Percentiles rank a stretch among this genome's conserved stretches.
Evolutionary conservation across 768 basidiomycete species (phyloP).

Genomic region (Myochromella boudieri): DNA sequence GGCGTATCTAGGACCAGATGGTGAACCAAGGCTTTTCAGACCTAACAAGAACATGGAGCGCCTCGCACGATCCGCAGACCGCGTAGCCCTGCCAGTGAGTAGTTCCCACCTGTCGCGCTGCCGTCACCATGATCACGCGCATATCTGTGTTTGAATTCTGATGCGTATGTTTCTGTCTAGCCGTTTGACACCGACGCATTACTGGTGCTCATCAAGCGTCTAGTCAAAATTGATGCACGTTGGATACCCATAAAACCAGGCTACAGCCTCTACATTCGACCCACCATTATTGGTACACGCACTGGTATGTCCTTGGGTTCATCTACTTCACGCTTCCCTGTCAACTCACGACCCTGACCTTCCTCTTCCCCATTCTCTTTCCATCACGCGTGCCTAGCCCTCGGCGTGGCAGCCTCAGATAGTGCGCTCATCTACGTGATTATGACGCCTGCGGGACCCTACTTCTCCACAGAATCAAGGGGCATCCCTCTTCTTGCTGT

Average conservation of each 20-base stretch:
- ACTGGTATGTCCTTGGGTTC: constrained; percentile 24
- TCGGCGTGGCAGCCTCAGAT: constrained; percentile 70
- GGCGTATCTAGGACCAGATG: constrained; percentile 74
- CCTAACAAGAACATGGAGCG: constrained; percentile 86
- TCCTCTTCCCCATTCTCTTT: constrained; percentile 1
- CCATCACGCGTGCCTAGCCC: too few species aligned
- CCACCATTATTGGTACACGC: constrained; percentile 66
- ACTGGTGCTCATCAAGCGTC: constrained; percentile 69
- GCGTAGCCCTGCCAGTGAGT: constrained; percentile 72
- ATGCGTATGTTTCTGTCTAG: constrained; percentile 29
- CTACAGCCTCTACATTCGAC: constrained; percentile 85
- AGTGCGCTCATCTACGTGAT: constrained; percentile 78
- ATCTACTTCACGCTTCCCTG: constrained; percentile 8
- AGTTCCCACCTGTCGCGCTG: not conserved
- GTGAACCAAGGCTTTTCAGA: constrained; percentile 75
- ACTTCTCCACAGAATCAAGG: constrained; percentile 71
- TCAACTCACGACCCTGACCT: not conserved
- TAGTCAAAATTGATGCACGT: constrained; percentile 68
- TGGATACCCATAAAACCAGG: constrained; percentile 82
- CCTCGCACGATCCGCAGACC: constrained; percentile 63
- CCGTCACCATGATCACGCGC: not conserved
- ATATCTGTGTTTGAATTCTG: not conserved
- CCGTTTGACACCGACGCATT: constrained; percentile 72
- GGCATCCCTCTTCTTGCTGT: constrained; percentile 41
- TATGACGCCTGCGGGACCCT: constrained; percentile 69